Evolutionary conservation across 768 basidiomycete species (phyloP), one percentile per base, ranked within the genome.

Genomic region (Termitomyces sp.): DNA sequence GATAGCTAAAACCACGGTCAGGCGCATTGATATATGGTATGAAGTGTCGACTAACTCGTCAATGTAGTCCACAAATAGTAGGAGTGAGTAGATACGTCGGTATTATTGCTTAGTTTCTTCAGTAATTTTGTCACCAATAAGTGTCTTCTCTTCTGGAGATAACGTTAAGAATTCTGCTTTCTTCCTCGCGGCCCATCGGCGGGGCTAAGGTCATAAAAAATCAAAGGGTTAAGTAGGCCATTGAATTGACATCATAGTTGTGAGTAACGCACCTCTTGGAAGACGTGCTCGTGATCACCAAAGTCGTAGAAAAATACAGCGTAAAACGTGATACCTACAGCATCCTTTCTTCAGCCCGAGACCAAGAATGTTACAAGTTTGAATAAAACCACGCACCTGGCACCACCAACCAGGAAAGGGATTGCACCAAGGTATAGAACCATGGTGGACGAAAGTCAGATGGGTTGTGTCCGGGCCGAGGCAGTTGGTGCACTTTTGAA

Each of bases 201-300:
- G 76, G 31, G 78, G 67, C 84, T 88, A 54, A 36, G 53, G 53
- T 18, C 29, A 36, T 35, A 40, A 27, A 13, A 25, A 16, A n/a
- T n/a, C 4, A 29, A 44, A 3, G 6, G 36, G 16, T 49, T 5
- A n/a, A 32, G 36, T 13, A 16, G 27, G 4, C 35, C 18, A 44
- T 44, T 48, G 46, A 51, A 29, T 29, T 4, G 42, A 46, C 49
- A n/a, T n/a, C n/a, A 23, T 25, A 48, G 16, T 13, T 18, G 45
- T 31, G n/a, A 46, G 15, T 2, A 43, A 74, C 83, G 65, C 58
- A 87, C 86, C 22, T 84, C 82, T 66, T 77, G 79, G 66, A 86
- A 89, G 25, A 87, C 82, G 65, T 89, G 86, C 22, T 89, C 86
- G 44, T 75, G 72, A n/a, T 85, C 82, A 3, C 86, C 86, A 66